Evolutionary conservation across 169 alveolate genomes (phyloP).

Genomic region (Plasmodium vinckei): DNA sequence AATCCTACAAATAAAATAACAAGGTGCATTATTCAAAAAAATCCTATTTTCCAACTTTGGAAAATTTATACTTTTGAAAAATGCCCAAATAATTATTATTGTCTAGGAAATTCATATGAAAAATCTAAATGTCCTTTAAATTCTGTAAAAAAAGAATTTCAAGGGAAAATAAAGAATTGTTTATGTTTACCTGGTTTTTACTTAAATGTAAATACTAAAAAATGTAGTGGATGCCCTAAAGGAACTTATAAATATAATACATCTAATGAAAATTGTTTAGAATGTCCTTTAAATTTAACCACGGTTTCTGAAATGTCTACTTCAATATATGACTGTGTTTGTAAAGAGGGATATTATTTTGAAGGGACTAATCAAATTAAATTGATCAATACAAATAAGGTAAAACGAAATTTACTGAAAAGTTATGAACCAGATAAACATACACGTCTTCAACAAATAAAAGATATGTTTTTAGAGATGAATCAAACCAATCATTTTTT

Average conservation of each 20-base stretch:
- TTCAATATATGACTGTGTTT: conserved; percentile 83
- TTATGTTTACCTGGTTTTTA: conserved; percentile 84
- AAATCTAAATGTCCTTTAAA: conserved; percentile 79
- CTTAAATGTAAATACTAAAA: conserved; percentile 43
- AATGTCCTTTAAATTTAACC: conserved; percentile 82
- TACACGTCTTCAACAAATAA: neutral
- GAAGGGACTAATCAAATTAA: conserved; percentile 6
- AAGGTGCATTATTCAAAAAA: conserved; percentile 37
- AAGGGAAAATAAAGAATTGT: conserved; percentile 78
- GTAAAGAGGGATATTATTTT: conserved; percentile 84
- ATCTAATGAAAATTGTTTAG: conserved; percentile 77
- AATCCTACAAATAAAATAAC: conserved; percentile 19
- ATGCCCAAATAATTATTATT: conserved; percentile 82
- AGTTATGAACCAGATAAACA: neutral
- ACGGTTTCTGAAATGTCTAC: conserved; percentile 78
- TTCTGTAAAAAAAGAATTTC: conserved; percentile 78
- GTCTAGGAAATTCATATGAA: conserved; percentile 47
- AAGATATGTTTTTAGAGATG: neutral
- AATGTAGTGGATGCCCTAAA: conserved; percentile 78
- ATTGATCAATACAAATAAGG: conserved; percentile 4
- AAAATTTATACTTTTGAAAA: conserved; percentile 47
- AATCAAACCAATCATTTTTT: neutral
- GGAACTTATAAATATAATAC: conserved; percentile 82
- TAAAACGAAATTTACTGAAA: conserved; percentile 1
- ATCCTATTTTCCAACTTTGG: conserved; percentile 24